Evolutionary conservation across 768 basidiomycete species (phyloP), one percentile per base, ranked within the genome.

Genomic region (Collybia nuda): DNA sequence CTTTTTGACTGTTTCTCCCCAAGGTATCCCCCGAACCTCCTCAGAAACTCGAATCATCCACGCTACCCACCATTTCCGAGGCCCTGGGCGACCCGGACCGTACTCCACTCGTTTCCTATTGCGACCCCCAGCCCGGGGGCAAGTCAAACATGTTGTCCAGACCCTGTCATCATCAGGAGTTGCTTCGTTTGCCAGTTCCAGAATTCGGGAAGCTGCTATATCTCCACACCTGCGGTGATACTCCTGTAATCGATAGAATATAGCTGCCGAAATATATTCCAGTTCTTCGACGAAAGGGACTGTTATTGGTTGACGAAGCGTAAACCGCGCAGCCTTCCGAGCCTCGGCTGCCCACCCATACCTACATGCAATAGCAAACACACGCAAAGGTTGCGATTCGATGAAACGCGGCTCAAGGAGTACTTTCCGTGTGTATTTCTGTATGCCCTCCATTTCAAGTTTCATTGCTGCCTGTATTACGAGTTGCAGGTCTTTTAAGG

Each of bases 371-470:
- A 75, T 68, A 0, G 75, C 74, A 50, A 72, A 78, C 6, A 71
- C 70, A n/a, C 73, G 69, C 24, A 76, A 45, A 18, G 71, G 72
- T 44, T 71, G 66, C 3, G 67, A 55, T 44, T 68, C 68, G 28
- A 70, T 57, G 49, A 73, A 73, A 14, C 65, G 67, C 11, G 66
- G 64, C 7, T 62, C 55, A 7, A 68, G 40, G 28, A 76, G 63
- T 23, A 67, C 58, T 15, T 51, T 51, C 45, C 57, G 57, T 28
- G 71, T 39, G 52, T 66, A 55, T 39, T 64, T 65, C 50, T 73
- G 65, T 4, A 79, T 62, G 15, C 68, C 70, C 49, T 72, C 71
- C 74, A 81, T 77, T 43, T 78, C 76, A 59, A 76, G 80, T 61
- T 79, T 81, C 56, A 69, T 65, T 2, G 74, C 80, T 2, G 78